phyloP scores from a whole-genome alignment of 2,329 filamentous ascomycete species.

The Fusarium continuum region DNA sequence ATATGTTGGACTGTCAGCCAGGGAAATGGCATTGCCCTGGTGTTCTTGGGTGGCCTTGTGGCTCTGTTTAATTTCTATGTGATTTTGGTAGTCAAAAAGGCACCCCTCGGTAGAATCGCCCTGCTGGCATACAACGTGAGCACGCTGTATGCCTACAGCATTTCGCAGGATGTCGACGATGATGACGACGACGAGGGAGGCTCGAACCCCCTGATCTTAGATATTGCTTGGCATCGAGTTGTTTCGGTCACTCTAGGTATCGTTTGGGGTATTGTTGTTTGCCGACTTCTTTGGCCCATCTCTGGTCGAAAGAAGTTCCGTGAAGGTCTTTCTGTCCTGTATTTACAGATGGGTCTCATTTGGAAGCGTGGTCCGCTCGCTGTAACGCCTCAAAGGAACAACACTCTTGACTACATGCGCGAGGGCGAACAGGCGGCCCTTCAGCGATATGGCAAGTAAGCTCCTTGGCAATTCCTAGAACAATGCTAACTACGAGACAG shows the following conservation, averaged over 20 bases:
- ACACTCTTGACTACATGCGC: constrained; percentile 77
- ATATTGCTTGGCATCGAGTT: constrained; percentile 89
- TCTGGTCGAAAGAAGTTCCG: constrained; percentile 89
- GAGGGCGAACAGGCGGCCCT: constrained; percentile 88
- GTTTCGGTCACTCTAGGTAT: constrained; percentile 87
- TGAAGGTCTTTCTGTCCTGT: constrained; percentile 88
- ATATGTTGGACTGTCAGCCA: constrained; percentile 79
- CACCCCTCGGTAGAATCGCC: constrained; percentile 91
- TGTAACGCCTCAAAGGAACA: constrained; percentile 70
- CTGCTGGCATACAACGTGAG: constrained; percentile 96
- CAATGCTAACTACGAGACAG: constrained; percentile 42
- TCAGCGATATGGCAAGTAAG: constrained; percentile 71
- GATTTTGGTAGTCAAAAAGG: constrained; percentile 84
- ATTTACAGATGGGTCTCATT: constrained; percentile 92
- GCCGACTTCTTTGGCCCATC: constrained; percentile 91
- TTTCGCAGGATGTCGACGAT: constrained; percentile 80
- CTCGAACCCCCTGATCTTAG: constrained; percentile 80
- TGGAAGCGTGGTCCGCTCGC: constrained; percentile 94
- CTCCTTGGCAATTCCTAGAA: neutral
- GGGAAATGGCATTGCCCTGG: constrained; percentile 79
- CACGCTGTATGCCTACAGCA: constrained; percentile 91
- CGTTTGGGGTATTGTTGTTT: constrained; percentile 91
- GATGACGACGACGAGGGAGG: constrained; percentile 91
- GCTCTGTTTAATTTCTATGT: constrained; percentile 88
- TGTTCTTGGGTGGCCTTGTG: constrained; percentile 82